Evolutionary conservation across 140 eudicot species (phyloP), one percentile per base, ranked within the genome.

Genomic region (Erigeron philadelphicus): DNA sequence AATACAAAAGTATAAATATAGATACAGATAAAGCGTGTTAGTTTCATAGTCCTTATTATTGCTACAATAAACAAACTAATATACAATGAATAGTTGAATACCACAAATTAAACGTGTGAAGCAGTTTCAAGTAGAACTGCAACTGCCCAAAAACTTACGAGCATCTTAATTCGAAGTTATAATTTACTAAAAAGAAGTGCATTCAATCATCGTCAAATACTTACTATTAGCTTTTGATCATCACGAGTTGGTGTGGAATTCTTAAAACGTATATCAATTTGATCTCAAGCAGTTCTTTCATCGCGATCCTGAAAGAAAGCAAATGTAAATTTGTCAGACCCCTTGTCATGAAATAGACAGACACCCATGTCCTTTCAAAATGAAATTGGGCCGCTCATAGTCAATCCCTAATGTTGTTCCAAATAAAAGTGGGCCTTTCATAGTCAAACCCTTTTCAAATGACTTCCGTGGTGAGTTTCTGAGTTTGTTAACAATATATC

Each of bases 271-370:
- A 21, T 41, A 44, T 12, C 48, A 10, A 21, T 56, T 70, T 53
- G 38, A 23, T 54, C 65, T 66, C 58, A 56, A 54, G 19, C 0
- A 62, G 69, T 3, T 71, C 57, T 42, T 49, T 53, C 59, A 7
- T 62, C 11, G 4, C 10, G 42, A 49, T 10, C 80, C 80, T 76
- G 50, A 47, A 68, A 19, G 65, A 53, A 19, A 76, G 49, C 44
- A 44, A 17, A 8, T 0, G 11, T 42, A 3, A 63, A 19, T 17
- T 6, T 42, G 21, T 49, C 60, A 44, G 15, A 58, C 50, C 5
- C 9, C 15, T 44, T 21, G 45, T 31, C 16, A 50, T 9, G 8
- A 16, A 53, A 68, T n/a, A 35, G 3, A 48, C 23, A 11, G 9
- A 13, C 25, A 47, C 3, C 6, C 6, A 1, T 61, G 16, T 3